Evolutionary conservation across 768 basidiomycete genomes (phyloP).

Genomic region (Lentinula aciculospora): DNA sequence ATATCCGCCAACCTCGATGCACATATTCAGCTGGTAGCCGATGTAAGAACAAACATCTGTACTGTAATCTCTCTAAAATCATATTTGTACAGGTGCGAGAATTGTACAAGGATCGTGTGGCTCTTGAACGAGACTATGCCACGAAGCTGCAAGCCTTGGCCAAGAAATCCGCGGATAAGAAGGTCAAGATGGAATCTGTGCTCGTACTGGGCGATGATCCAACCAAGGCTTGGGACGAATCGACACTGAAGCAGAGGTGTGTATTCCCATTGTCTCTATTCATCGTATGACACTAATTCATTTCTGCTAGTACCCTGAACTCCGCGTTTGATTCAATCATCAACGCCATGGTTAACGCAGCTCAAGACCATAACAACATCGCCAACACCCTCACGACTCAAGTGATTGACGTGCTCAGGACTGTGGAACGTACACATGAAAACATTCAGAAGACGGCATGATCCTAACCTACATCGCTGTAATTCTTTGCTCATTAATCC

Average conservation of each 20-base stretch:
- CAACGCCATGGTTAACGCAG: slow-evolving; percentile 47
- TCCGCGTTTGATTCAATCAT: slow-evolving; percentile 67
- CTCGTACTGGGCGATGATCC: slow-evolving; percentile 67
- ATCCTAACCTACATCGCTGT: slow-evolving; percentile 1
- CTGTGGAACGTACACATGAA: slow-evolving; percentile 57
- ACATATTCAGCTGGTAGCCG: slow-evolving; percentile 58
- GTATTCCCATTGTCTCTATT: slow-evolving; percentile 9
- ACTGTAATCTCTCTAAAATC: too few species aligned
- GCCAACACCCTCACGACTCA: slow-evolving; percentile 57
- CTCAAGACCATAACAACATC: slow-evolving; percentile 65
- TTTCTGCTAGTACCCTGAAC: slow-evolving; percentile 55
- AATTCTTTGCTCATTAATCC: background rate
- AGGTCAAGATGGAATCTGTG: slow-evolving; percentile 45
- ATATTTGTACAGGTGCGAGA: slow-evolving; percentile 81
- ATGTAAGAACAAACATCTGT: slow-evolving; percentile 50
- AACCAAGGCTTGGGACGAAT: slow-evolving; percentile 53
- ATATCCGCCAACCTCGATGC: slow-evolving; percentile 53
- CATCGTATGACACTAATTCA: background rate
- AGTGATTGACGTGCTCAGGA: slow-evolving; percentile 59
- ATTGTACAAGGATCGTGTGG: slow-evolving; percentile 58
- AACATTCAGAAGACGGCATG: slow-evolving; percentile 64
- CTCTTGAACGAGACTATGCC: slow-evolving; percentile 77
- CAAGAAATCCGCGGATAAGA: slow-evolving; percentile 69
- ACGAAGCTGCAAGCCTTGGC: slow-evolving; percentile 59
- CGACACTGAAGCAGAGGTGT: slow-evolving; percentile 52